These are phyloP conservation scores for Fusarium coffeatum DNA, from an alignment of 2,329 filamentous ascomycete species.

Conservation along the genomic window DNA sequence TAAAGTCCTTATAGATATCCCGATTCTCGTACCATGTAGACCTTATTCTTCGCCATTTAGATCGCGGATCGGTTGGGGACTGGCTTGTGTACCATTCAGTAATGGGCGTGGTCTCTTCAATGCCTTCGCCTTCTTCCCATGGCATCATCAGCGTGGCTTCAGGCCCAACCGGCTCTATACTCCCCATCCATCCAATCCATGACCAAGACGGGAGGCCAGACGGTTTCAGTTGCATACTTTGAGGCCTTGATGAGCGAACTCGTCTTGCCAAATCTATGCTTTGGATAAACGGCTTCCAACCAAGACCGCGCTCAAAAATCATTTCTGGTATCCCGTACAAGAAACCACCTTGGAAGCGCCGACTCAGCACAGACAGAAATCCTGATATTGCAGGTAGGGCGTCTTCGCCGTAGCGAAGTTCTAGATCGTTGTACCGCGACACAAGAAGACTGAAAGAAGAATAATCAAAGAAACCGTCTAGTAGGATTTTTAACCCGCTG, in stretches of 20 bases:
- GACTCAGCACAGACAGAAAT: constrained; percentile 1
- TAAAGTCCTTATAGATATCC: not conserved
- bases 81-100: constrained; percentile 17
- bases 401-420: constrained; percentile 8
- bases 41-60: not conserved
- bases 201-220: constrained; percentile 23
- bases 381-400: constrained; percentile 5
- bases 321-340: constrained; percentile 17
- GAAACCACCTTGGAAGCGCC: constrained; percentile 7
- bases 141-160: not conserved
- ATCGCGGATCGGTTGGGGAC: not conserved
- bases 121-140: accelerated
- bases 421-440: not conserved
- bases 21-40: constrained; percentile 16
- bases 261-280: not conserved
- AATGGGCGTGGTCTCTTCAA: constrained; percentile 3
- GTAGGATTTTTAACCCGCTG: not conserved
- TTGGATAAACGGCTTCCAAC: not conserved
- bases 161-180: accelerated
- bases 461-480: constrained; percentile 1
- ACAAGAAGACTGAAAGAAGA: not conserved
- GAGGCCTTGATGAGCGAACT: not conserved
- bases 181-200: constrained; percentile 21
- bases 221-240: not conserved
- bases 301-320: constrained; percentile 11